Percentiles rank a stretch among this genome's conserved stretches.
Evolutionary conservation across 1,284 basidiomycete genomes (phyloP).

Genomic region (Pyrrhoderma noxium): DNA sequence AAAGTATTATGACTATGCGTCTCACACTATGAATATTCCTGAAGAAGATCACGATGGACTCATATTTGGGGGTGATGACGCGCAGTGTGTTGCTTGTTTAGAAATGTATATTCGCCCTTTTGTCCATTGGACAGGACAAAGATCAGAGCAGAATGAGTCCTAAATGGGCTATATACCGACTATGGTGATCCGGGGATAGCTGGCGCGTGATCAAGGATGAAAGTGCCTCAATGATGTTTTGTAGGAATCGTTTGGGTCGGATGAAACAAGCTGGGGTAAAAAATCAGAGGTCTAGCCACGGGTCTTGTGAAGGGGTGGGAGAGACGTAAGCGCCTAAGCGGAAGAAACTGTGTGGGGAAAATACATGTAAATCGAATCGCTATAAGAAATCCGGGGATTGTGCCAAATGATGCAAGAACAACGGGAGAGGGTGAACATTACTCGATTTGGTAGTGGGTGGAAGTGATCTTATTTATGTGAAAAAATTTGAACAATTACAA

Average conservation of each 20-base stretch:
- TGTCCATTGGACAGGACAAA: neutral
- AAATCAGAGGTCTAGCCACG: neutral
- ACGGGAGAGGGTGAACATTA: neutral
- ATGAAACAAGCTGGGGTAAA: neutral
- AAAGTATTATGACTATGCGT: no score
- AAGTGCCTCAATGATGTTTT: neutral
- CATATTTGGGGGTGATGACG: constrained; percentile 7
- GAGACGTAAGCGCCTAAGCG: constrained; percentile 5
- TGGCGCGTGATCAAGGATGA: constrained; percentile 5
- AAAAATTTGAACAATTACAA: no score
- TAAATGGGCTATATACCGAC: neutral
- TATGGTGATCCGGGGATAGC: neutral
- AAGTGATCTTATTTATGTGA: no score
- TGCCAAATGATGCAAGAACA: constrained; percentile 11
- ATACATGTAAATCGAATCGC: neutral
- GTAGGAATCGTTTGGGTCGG: neutral
- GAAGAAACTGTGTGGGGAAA: neutral
- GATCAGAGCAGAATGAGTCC: neutral
- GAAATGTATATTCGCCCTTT: neutral
- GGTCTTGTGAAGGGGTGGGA: neutral
- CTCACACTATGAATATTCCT: neutral
- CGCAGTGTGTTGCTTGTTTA: neutral
- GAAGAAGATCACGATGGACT: constrained; percentile 2
- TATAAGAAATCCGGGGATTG: constrained; percentile 2
- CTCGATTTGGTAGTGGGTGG: neutral